Conservation (phyloP, 352 stramenopile genomes). For the Phytophthora melonis region DNA sequence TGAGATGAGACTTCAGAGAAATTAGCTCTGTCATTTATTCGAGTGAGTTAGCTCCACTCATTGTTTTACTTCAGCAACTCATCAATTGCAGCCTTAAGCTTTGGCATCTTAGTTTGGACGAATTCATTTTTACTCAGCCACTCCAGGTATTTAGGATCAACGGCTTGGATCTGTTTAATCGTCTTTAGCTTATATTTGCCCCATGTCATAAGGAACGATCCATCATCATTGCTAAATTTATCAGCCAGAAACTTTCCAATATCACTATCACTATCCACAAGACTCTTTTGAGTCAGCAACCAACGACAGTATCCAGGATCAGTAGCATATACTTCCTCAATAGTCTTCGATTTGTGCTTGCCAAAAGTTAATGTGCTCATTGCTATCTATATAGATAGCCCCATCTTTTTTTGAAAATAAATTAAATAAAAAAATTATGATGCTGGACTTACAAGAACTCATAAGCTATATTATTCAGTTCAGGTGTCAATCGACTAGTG, state of each 20-base stretch:
- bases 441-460: conserved; percentile 5
- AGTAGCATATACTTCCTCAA: conserved; percentile 17
- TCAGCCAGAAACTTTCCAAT: conserved; percentile 9
- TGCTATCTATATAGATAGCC: conserved; percentile 14
- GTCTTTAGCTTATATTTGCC: not conserved
- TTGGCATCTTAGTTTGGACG: not conserved
- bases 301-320: conserved; percentile 18
- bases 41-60: too few relatives aligned
- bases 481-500: too few relatives aligned
- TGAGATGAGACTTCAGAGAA: too few relatives aligned
- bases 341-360: conserved; percentile 15
- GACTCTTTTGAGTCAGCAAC: conserved; percentile 13
- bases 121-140: conserved; percentile 4
- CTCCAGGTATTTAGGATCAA: not conserved
- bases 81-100: conserved; percentile 8
- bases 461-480: too few relatives aligned
- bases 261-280: conserved; percentile 2
- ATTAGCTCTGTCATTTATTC: too few relatives aligned
- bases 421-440: not conserved
- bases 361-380: conserved; percentile 21
- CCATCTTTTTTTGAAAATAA: conserved; percentile 5
- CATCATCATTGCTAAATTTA: not conserved
- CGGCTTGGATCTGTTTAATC: conserved; percentile 6
- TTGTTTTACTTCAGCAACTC: not conserved
- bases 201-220: conserved; percentile 1